Conservation (phyloP, 768 basidiomycete genomes). For the Lactarius akahatsu region DNA sequence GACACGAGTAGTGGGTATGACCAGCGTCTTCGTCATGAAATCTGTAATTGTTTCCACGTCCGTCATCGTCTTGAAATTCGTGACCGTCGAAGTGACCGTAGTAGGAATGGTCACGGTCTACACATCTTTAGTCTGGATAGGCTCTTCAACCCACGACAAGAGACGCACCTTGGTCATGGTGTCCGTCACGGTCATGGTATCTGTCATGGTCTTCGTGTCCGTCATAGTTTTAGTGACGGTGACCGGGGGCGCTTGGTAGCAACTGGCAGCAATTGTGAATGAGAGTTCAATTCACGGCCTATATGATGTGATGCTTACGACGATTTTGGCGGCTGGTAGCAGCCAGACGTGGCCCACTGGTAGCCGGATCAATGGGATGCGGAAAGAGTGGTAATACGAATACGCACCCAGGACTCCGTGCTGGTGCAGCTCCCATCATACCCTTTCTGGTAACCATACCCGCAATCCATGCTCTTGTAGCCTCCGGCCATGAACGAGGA, state of each 20-base stretch:
- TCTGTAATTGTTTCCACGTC: slow-evolving; percentile 29
- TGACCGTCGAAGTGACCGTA: slow-evolving; percentile 29
- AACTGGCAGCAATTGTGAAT: slow-evolving; percentile 16
- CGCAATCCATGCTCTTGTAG: slow-evolving; percentile 64
- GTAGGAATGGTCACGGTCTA: slow-evolving; percentile 26
- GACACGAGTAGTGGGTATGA: slow-evolving; percentile 61
- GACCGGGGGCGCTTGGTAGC: slow-evolving; percentile 37
- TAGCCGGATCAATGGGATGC: neutral
- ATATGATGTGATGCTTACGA: neutral
- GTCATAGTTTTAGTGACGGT: slow-evolving; percentile 44
- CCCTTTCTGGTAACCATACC: slow-evolving; percentile 64
- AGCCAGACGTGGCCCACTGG: slow-evolving; percentile 20
- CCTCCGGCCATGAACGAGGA: slow-evolving; percentile 59
- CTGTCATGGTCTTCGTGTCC: slow-evolving; percentile 40
- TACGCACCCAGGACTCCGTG: slow-evolving; percentile 57
- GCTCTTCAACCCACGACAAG: neutral
- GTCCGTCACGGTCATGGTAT: slow-evolving; percentile 32
- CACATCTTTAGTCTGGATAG: neutral
- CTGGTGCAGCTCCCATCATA: slow-evolving; percentile 53
- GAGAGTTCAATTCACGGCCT: neutral
- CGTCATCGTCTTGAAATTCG: slow-evolving; percentile 29
- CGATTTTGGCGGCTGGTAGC: slow-evolving; percentile 13
- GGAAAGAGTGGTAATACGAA: neutral
- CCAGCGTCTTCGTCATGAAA: slow-evolving; percentile 47
- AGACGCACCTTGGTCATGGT: slow-evolving; percentile 32